Base-by-base conservation (phyloP, 176 grass and related monocot species). In the sorghum (Sorghum bicolor) region DNA sequence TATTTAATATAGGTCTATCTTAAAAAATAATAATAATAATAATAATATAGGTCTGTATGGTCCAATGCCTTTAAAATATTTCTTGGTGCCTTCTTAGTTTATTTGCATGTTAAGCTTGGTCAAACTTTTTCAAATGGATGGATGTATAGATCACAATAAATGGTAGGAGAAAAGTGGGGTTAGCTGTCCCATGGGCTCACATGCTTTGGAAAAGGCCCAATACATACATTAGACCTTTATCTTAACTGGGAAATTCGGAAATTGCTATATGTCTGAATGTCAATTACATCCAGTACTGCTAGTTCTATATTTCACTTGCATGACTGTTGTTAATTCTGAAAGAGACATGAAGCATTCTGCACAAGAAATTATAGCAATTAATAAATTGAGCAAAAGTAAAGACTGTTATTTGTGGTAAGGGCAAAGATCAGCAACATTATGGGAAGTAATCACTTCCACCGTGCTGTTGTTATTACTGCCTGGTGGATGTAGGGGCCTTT, bases 391-490 rank as follows among this genome's bases (percentile, higher is more conserved):
- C 36, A 74, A 79, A 79, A 80, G 60, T 78, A 83, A 80, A 44
- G 52, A 76, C 13, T 64, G 69, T 16, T 65, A 70, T 76, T 70
- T 30, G 48, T 80, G 85, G 76, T 45, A 41, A 69, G 70, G 48
- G 70, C 76, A 84, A 75, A 76, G 70, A 70, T 75, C 40, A 64
- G 68, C 75, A 84, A 55, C 75, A 9, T 80, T 84, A 30, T 38
- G 52, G 12, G 33, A 24, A 75, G 63, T 76, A 76, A 84, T 87
- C 70, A 87, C 85, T 75, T 80, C 80, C 84, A 64, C 70, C 70
- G 50, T 80, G 80, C 24, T 75, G 69, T 70, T 84, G 88, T 90
- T 80, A 90, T 87, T 84, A 90, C 48, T 87, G 64, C 85, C 76
- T 70, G 62, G 39, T 90, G 69, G 75, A 80, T 84, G 75, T 79